Evolutionary conservation across 2,329 filamentous ascomycete genomes (phyloP).

Genomic region (Westerdykella aurantiaca): DNA sequence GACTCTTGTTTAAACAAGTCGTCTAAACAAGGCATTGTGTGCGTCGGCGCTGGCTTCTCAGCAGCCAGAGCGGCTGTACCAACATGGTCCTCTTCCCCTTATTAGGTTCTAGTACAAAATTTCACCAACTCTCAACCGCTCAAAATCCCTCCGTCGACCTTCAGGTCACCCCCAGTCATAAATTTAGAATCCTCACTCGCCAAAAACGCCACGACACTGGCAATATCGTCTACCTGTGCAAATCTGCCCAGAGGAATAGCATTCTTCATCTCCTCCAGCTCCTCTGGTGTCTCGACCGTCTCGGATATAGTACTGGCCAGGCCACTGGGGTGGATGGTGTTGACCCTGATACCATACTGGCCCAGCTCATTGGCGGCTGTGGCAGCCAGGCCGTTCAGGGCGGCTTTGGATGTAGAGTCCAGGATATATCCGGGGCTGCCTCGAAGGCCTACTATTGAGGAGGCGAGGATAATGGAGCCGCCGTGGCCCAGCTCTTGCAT

Average conservation of each 20-base stretch:
- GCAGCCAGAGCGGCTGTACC: too few relatives aligned
- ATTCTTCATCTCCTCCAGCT: conserved; percentile 28
- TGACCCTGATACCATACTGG: conserved; percentile 36
- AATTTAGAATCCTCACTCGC: conserved; percentile 38
- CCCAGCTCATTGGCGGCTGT: conserved; percentile 38
- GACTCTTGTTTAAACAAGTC: too few relatives aligned
- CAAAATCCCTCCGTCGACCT: conserved; percentile 31
- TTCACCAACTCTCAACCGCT: conserved; percentile 1
- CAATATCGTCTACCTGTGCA: conserved; percentile 35
- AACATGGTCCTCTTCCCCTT: too few relatives aligned
- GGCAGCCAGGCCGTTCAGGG: conserved; percentile 35
- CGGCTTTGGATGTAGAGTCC: conserved; percentile 37
- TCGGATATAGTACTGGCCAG: neutral
- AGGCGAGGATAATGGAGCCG: conserved; percentile 38
- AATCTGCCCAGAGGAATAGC: conserved; percentile 35
- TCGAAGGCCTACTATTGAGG: conserved; percentile 37
- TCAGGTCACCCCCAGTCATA: conserved; percentile 34
- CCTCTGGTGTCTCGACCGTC: conserved; percentile 31
- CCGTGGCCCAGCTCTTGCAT: conserved; percentile 30
- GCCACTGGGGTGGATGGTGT: conserved; percentile 39
- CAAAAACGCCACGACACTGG: conserved; percentile 36
- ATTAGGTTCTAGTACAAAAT: too few relatives aligned
- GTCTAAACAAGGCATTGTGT: too few relatives aligned
- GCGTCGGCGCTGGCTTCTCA: too few relatives aligned
- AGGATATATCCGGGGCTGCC: conserved; percentile 33